Conservation (phyloP, 2,329 filamentous ascomycete genomes). For the Biscogniauxia sp. region DNA sequence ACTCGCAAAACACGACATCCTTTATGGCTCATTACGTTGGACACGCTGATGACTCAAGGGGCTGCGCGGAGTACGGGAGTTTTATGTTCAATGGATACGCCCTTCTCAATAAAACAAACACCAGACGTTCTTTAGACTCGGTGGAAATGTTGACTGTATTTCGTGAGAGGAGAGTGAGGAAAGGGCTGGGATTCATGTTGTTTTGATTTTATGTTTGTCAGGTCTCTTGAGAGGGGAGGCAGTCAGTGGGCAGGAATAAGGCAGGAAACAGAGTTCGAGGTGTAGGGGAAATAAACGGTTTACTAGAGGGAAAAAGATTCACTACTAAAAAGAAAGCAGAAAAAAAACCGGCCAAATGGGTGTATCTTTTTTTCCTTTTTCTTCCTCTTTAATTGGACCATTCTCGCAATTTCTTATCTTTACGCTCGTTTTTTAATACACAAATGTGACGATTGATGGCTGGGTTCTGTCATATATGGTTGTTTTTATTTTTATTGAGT, state of each 20-base stretch:
- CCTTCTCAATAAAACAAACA: background rate
- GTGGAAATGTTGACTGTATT: background rate
- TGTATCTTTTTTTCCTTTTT: background rate
- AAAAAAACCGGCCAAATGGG: background rate
- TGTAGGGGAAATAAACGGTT: background rate
- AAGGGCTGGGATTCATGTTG: background rate
- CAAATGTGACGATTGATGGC: background rate
- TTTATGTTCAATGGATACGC: background rate
- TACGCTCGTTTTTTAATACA: background rate
- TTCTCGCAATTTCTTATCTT: background rate
- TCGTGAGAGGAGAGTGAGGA: background rate
- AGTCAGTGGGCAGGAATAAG: no score
- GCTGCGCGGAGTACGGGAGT: conserved; percentile 1
- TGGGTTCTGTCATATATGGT: background rate
- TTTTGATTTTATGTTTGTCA: background rate
- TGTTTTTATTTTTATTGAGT: background rate
- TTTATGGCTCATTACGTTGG: conserved; percentile 1
- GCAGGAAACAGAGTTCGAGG: no score
- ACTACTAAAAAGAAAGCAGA: background rate
- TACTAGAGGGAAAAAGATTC: background rate
- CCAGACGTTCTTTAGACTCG: background rate
- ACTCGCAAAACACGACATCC: background rate
- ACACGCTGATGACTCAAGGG: conserved; percentile 1
- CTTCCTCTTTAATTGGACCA: background rate
- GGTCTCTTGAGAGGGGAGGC: background rate